Evolutionary conservation across 2,329 filamentous ascomycete genomes (phyloP).

Genomic region (Lachnellula cervina): DNA sequence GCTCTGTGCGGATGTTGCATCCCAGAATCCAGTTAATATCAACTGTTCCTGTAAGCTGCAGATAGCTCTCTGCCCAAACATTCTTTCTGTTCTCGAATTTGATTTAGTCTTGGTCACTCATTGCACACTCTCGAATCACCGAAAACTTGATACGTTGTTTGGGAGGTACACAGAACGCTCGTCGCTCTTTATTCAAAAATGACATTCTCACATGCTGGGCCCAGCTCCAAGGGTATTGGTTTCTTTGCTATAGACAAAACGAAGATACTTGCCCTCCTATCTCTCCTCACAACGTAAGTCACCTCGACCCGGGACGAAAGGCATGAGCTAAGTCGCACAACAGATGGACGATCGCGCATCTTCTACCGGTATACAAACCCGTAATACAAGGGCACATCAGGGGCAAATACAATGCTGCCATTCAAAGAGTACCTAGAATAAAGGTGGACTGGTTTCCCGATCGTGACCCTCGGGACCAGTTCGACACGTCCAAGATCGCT

Average conservation of each 20-base stretch:
- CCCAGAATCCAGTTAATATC: too few species aligned
- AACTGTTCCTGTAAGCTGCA: too few species aligned
- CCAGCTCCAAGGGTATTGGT: conserved; percentile 14
- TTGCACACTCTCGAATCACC: too few species aligned
- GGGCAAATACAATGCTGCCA: conserved; percentile 20
- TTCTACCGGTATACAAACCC: conserved; percentile 41
- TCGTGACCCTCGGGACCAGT: conserved; percentile 26
- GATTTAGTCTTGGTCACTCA: too few species aligned
- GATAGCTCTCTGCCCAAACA: too few species aligned
- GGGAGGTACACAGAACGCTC: too few species aligned
- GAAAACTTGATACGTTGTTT: too few species aligned
- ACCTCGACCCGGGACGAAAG: background rate
- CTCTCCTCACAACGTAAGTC: conserved; percentile 27
- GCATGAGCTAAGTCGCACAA: background rate
- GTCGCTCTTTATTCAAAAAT: background rate
- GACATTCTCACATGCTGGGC: background rate
- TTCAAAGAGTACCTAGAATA: conserved; percentile 26
- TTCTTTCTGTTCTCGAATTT: too few species aligned
- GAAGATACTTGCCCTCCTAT: conserved; percentile 21
- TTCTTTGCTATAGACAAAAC: conserved; percentile 23
- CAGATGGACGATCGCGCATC: conserved; percentile 45
- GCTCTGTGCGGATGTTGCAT: too few species aligned
- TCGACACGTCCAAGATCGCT: conserved; percentile 46
- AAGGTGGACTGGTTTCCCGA: conserved; percentile 30
- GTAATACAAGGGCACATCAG: conserved; percentile 35